These are phyloP conservation scores for Salix viminalis DNA, from an alignment of 345 rosid species.

Conservation along the genomic window DNA sequence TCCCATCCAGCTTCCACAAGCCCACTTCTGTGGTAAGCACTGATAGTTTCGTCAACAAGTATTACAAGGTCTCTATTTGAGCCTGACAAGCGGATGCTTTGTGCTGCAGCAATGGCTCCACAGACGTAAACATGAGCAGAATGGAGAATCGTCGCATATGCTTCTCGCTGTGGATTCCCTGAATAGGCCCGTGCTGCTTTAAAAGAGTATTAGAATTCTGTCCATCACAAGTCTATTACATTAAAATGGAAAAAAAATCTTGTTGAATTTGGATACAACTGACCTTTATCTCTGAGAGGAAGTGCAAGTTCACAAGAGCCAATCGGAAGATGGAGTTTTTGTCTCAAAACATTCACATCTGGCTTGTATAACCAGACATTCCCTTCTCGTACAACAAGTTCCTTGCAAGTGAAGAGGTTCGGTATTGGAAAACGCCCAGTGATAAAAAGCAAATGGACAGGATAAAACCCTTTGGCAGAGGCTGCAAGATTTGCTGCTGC, in stretches of 20 bases:
- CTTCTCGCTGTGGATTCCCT: conserved; percentile 52
- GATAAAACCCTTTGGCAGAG: conserved; percentile 27
- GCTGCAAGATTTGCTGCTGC: conserved; percentile 29
- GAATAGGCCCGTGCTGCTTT: conserved; percentile 46
- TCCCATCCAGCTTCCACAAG: conserved; percentile 89
- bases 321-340: conserved; percentile 26
- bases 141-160: conserved; percentile 82
- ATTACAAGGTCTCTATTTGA: conserved; percentile 81
- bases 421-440: conserved; percentile 23
- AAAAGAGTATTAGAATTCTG: conserved; percentile 8
- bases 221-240: not conserved
- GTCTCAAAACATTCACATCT: conserved; percentile 18
- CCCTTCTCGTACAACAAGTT: conserved; percentile 20
- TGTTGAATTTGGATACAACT: not conserved
- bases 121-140: conserved; percentile 83
- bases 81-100: conserved; percentile 83
- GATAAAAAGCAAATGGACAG: conserved; percentile 25
- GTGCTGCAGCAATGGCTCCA: conserved; percentile 89
- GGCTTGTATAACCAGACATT: conserved; percentile 33
- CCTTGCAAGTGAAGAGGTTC: conserved; percentile 28
- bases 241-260: not conserved
- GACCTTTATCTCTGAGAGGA: conserved; percentile 25
- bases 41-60: conserved; percentile 75
- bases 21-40: conserved; percentile 61
- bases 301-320: conserved; percentile 35